Conservation (phyloP, 2,329 filamentous ascomycete genomes). For the Colletotrichum sublineola region DNA sequence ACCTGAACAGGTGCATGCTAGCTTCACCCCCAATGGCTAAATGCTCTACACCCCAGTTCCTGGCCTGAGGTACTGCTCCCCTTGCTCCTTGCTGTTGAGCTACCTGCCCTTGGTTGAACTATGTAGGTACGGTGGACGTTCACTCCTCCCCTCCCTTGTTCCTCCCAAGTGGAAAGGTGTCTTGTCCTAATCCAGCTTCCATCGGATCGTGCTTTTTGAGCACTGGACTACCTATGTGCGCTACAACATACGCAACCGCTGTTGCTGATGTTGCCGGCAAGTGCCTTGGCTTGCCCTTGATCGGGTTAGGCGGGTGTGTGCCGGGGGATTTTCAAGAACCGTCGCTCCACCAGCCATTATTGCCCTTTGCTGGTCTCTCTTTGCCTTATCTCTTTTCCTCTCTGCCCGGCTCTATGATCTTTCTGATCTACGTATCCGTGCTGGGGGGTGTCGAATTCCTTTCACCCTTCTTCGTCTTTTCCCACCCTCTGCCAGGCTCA, state of each 20-base stretch:
- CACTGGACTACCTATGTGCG: not conserved
- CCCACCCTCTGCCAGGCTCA: slow-evolving; percentile 35
- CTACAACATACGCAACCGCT: slow-evolving; percentile 19
- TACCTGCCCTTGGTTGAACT: not conserved
- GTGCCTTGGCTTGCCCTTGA: not conserved
- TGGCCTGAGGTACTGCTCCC: not conserved
- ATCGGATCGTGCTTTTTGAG: slow-evolving; percentile 31
- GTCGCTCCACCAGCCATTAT: slow-evolving; percentile 33
- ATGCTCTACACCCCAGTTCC: slow-evolving; percentile 11
- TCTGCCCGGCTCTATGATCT: slow-evolving; percentile 9
- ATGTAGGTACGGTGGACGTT: not conserved
- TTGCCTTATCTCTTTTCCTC: not conserved
- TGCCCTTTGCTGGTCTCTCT: slow-evolving; percentile 2
- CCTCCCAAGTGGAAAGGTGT: slow-evolving; percentile 12
- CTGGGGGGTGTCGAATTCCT: not conserved
- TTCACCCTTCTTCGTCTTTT: slow-evolving; percentile 16
- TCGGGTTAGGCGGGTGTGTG: slow-evolving; percentile 1
- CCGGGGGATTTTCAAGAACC: slow-evolving; percentile 35
- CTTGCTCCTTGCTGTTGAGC: not conserved
- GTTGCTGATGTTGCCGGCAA: not conserved
- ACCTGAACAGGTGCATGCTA: not conserved
- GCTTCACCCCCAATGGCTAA: too few relatives aligned
- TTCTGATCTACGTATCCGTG: slow-evolving; percentile 20
- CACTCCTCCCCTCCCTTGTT: not conserved
- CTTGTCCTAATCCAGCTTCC: slow-evolving; percentile 21